Evolutionary conservation across 1,139 yeast genomes (phyloP), one percentile per base, ranked within the genome.

Genomic region (Yamadazyma atlantica): DNA sequence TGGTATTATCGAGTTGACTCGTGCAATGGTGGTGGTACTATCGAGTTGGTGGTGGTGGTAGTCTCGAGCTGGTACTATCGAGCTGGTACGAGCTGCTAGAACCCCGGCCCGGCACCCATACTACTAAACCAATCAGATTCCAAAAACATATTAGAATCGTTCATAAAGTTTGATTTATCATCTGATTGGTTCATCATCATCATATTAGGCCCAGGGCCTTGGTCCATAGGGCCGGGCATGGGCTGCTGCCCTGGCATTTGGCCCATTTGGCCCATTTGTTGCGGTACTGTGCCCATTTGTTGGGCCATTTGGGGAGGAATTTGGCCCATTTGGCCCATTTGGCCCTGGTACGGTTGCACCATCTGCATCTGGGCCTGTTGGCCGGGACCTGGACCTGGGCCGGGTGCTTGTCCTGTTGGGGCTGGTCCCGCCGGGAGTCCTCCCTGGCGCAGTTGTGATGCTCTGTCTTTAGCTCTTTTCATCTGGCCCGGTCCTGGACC

Each of bases 31-130:
- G n/a, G n/a, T n/a, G n/a, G n/a, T n/a, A n/a, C n/a, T n/a, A n/a
- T n/a, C n/a, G n/a, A n/a, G n/a, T n/a, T n/a, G n/a, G n/a, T n/a
- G n/a, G n/a, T n/a, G n/a, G n/a, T n/a, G n/a, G n/a, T n/a, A n/a
- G n/a, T n/a, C n/a, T n/a, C n/a, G n/a, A n/a, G n/a, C n/a, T n/a
- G n/a, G n/a, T n/a, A n/a, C n/a, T n/a, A n/a, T n/a, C n/a, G n/a
- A n/a, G n/a, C n/a, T n/a, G n/a, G n/a, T n/a, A n/a, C n/a, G n/a
- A n/a, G n/a, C n/a, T n/a, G n/a, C n/a, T n/a, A n/a, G n/a, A n/a
- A 64, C 13, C 68, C 67, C 0, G 69, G 68, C 0, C 69, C 69
- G 2, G 66, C 53, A 1, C 69, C 71, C 60, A 65, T 59, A 46
- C 59, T 58, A 37, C 62, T 59, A 36, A 65, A 54, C 71, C 71